A percentile compares a stretch with the other conserved stretches of the same genome.
These are phyloP conservation scores for Sarocladium kiliense DNA, from an alignment of 2,329 filamentous ascomycete species.

Conservation along the genomic window DNA sequence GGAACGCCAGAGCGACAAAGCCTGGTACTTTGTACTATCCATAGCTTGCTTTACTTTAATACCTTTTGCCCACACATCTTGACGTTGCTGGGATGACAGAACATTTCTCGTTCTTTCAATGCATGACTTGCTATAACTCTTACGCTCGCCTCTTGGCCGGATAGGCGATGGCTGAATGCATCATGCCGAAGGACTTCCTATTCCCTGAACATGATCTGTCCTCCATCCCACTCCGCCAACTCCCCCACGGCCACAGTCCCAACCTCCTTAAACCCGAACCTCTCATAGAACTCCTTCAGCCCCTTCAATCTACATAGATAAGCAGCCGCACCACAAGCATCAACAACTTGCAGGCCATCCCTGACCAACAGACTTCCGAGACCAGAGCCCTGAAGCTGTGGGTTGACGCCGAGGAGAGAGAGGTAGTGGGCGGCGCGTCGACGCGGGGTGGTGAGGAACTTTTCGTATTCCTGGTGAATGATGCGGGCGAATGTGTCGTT, in stretches of 20 bases:
- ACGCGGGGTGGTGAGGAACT: constrained; percentile 20
- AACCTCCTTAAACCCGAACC: constrained; percentile 28
- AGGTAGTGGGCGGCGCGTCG: constrained; percentile 30
- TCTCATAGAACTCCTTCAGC: constrained; percentile 26
- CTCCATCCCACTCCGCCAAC: constrained; percentile 29
- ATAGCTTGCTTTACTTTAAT: background rate
- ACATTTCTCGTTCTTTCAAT: too few species aligned
- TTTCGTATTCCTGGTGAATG: constrained; percentile 17
- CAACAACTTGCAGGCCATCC: constrained; percentile 23
- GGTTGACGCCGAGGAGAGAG: constrained; percentile 26
- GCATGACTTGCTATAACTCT: too few species aligned
- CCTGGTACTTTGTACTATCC: background rate
- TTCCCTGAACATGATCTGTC: constrained; percentile 31
- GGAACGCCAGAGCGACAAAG: background rate
- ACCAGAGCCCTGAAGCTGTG: constrained; percentile 24
- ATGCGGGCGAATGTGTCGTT: constrained; percentile 21
- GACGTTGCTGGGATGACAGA: too few species aligned
- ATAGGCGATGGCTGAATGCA: too few species aligned
- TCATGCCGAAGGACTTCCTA: too few species aligned
- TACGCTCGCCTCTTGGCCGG: background rate
- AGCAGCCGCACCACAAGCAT: constrained; percentile 19
- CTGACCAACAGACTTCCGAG: constrained; percentile 25
- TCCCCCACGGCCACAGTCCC: constrained; percentile 30
- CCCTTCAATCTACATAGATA: constrained; percentile 28
- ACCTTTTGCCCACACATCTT: background rate